Percentiles rank a stretch among this genome's conserved stretches.
Conservation (phyloP, 1,284 basidiomycete genomes). For the Leccinum ponderosum region DNA sequence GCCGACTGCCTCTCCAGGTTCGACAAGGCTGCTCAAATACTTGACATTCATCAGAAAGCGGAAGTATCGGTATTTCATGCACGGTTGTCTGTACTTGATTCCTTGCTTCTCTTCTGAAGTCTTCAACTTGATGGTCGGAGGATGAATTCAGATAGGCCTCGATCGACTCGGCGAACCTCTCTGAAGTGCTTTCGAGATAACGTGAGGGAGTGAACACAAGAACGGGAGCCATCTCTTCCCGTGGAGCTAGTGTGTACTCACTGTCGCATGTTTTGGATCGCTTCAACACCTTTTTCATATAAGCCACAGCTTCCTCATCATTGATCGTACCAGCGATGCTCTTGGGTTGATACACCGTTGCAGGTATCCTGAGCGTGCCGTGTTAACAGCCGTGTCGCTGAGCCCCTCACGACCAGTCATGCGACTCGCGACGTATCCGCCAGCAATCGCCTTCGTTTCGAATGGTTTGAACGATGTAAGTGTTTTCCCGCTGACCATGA, state of each 20-base stretch:
- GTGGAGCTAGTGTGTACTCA: constrained; percentile 45
- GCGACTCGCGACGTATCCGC: constrained; percentile 99
- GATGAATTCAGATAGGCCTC: constrained; percentile 82
- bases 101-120: constrained; percentile 39
- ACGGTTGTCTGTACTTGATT: constrained; percentile 47
- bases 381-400: constrained; percentile 99
- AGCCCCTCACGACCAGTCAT: constrained; percentile 99
- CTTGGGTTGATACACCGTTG: constrained; percentile 87
- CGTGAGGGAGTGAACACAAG: constrained; percentile 82
- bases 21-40: constrained; percentile 92
- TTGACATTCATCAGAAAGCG: constrained; percentile 83
- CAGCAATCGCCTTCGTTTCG: constrained; percentile 95
- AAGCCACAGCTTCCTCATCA: constrained; percentile 64
- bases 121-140: constrained; percentile 60
- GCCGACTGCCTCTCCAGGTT: constrained; percentile 98
- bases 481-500: constrained; percentile 99
- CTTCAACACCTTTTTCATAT: constrained; percentile 94
- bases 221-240: constrained; percentile 67
- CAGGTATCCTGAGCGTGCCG: constrained; percentile 96
- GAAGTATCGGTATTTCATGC: constrained; percentile 66
- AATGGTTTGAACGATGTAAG: constrained; percentile 97
- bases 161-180: constrained; percentile 85
- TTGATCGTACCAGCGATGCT: constrained; percentile 64
- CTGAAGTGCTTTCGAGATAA: constrained; percentile 90
- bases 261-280: constrained; percentile 50